These are phyloP conservation scores for Elsinoe batatas DNA, from an alignment of 2,329 filamentous ascomycete species.

Conservation along the genomic window DNA sequence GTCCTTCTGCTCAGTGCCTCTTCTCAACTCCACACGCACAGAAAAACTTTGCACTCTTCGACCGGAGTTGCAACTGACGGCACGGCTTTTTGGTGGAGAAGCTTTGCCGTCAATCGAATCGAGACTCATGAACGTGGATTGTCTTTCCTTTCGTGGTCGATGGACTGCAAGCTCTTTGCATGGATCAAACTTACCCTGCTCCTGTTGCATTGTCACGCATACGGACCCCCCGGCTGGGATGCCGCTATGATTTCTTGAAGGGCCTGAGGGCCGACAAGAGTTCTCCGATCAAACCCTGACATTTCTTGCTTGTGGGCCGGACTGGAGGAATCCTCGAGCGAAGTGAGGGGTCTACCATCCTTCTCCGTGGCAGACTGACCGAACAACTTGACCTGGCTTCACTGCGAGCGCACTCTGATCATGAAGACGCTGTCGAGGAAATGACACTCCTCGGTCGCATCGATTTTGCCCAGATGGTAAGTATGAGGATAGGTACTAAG, in stretches of 20 bases:
- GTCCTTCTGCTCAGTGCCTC: not conserved
- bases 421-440: too few relatives aligned
- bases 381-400: too few relatives aligned
- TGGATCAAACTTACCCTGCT: constrained; percentile 4
- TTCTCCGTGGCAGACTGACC: too few relatives aligned
- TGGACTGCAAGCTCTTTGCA: not conserved
- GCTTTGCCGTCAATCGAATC: not conserved
- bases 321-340: not conserved
- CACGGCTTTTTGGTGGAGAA: not conserved
- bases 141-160: not conserved
- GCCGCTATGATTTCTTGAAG: not conserved
- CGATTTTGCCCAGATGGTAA: too few relatives aligned
- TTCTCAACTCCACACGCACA: not conserved
- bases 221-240: not conserved
- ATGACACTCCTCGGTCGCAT: too few relatives aligned
- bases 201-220: not conserved
- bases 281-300: not conserved
- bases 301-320: not conserved
- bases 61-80: not conserved
- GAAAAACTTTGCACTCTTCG: not conserved
- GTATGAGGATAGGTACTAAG: too few relatives aligned
- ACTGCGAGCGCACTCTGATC: too few relatives aligned
- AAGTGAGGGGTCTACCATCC: too few relatives aligned
- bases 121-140: not conserved
- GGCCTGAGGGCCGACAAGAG: not conserved